A percentile compares a stretch with the other conserved stretches of the same genome.
Evolutionary conservation across 1,139 yeast species (phyloP).

Genomic region (Blastobotrys buckinghamii): DNA sequence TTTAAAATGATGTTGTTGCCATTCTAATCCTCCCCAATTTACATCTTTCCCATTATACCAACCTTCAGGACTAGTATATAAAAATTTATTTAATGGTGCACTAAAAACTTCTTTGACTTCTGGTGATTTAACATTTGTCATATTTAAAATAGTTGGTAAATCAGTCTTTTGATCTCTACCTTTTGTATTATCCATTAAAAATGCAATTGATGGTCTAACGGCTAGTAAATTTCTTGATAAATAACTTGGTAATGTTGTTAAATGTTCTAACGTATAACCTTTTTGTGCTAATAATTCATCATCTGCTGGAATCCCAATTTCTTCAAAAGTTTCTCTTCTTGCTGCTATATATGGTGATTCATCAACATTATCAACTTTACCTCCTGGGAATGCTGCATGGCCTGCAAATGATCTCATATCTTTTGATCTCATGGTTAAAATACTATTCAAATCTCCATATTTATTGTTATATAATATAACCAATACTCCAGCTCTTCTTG

Average conservation of each 20-base stretch:
- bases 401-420: constrained; percentile 71
- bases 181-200: constrained; percentile 5
- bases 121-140: constrained; percentile 33
- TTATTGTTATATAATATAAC: constrained; percentile 59
- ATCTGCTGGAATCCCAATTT: constrained; percentile 63
- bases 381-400: constrained; percentile 87
- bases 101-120: constrained; percentile 34
- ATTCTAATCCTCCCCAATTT: constrained; percentile 33
- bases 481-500: constrained; percentile 73
- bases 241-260: constrained; percentile 65
- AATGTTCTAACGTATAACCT: constrained; percentile 40
- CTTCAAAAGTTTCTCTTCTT: constrained; percentile 79
- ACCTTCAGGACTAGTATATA: constrained; percentile 22
- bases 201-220: constrained; percentile 77
- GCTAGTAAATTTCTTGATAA: constrained; percentile 74
- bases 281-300: constrained; percentile 38
- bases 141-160: constrained; percentile 29
- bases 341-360: constrained; percentile 72
- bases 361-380: constrained; percentile 32
- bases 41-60: constrained; percentile 33
- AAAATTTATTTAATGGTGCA: constrained; percentile 27
- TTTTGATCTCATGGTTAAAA: constrained; percentile 71
- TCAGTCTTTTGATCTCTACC: constrained; percentile 23
- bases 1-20: constrained; percentile 30
- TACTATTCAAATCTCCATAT: constrained; percentile 67